These are phyloP conservation scores for Moesziomyces aphidis DNA, from an alignment of 1,284 basidiomycete species.

Conservation along the genomic window DNA sequence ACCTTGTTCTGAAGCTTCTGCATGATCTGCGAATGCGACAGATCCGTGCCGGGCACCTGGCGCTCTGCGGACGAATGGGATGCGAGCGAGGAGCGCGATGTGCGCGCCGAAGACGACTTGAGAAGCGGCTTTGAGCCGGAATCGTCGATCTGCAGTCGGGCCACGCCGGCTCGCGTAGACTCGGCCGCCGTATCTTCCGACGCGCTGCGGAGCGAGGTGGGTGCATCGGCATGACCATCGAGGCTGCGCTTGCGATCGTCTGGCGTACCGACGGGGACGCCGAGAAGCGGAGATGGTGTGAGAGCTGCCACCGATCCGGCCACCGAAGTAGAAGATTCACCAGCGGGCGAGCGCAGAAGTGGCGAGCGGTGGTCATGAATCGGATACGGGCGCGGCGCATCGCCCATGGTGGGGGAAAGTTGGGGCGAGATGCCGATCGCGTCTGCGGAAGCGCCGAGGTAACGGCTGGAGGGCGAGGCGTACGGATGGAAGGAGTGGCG, in stretches of 20 bases:
- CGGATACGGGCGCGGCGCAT: slow-evolving; percentile 7
- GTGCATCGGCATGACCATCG: slow-evolving; percentile 2
- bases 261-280: not conserved
- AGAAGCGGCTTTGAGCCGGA: not conserved
- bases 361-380: slow-evolving; percentile 3
- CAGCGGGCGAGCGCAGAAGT: slow-evolving; percentile 17
- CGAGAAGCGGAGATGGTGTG: slow-evolving; percentile 25
- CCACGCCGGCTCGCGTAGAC: slow-evolving; percentile 27
- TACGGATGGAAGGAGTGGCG: slow-evolving; percentile 32
- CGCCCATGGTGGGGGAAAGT: slow-evolving; percentile 27
- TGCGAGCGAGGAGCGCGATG: slow-evolving; percentile 21
- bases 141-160: slow-evolving; percentile 41
- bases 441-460: not conserved
- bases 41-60: slow-evolving; percentile 16
- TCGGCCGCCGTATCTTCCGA: slow-evolving; percentile 33
- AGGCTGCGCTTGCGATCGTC: slow-evolving; percentile 6
- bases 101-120: not conserved
- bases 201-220: slow-evolving; percentile 7
- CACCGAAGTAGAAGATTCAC: slow-evolving; percentile 16
- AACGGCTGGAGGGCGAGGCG: slow-evolving; percentile 11
- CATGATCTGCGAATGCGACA: slow-evolving; percentile 47
- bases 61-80: not conserved
- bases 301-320: slow-evolving; percentile 17
- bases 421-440: slow-evolving; percentile 17
- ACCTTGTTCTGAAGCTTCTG: slow-evolving; percentile 40